Base-by-base conservation (phyloP, 2,329 filamentous ascomycete genomes). In the Monosporascus ibericus region DNA sequence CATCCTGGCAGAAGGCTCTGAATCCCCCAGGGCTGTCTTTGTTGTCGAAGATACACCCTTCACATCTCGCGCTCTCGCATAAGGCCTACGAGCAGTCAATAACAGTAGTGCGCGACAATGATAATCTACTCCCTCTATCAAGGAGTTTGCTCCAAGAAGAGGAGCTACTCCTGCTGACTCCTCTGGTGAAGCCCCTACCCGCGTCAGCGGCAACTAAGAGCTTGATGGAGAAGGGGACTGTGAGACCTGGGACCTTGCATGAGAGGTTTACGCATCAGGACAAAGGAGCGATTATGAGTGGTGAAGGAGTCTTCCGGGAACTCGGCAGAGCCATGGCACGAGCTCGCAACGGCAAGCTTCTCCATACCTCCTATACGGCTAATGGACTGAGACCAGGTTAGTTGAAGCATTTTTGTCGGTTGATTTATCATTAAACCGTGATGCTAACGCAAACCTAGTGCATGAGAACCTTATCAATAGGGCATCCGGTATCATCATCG, bases 341-440 rank as follows among this genome's bases (percentile, higher is more conserved):
- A 49, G 88, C 91, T 58, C 79, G 92, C 22, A 90, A 88, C 60
- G 90, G 92, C 20, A 89, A 94, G 63, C 82, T 96, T 6, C 75
- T 96, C 17, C 91, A 97, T 68, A 96, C 92, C 1, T 96, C 92
- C 14, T 97, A 97, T 65, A 96, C 92, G 0, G 89, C 91, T 1
- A 95, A 96, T 61, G 92, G 92, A 15, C 86, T 97, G 3, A 81
- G 92, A 38, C 92, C 92, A 67, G 77, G 78, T 80, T 57, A 66
- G 68, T 53, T 7, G 11, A 22, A 18, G 48, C 18, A 8, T 48
- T 30, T 47, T 17, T 25, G 27, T 48, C 22, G 20, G 18, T 8
- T n/a, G 36, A n/a, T 22, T 47, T 18, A 52, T 30, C 37, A 57
- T 66, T 25, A 15, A 27, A 40, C 59, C 30, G 3, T 9, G 6